Conservation (phyloP, 78 protist genomes). For the Dictyostelium brefeldianum region DNA sequence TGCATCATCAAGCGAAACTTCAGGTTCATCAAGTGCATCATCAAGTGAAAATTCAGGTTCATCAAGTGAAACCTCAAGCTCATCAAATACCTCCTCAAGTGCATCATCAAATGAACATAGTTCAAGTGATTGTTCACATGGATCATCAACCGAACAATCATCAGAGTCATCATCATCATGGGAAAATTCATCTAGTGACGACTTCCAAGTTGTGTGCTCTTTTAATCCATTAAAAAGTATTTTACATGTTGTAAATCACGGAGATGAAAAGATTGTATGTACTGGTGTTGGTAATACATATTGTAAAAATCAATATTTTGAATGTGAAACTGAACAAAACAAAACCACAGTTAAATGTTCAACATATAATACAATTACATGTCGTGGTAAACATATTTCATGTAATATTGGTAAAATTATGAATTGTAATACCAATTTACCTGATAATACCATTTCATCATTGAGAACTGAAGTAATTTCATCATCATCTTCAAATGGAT, state of each 20-base stretch:
- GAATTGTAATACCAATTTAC: conserved; percentile 1
- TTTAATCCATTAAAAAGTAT: background rate
- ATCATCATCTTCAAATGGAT: background rate
- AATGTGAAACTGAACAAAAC: background rate
- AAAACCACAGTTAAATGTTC: background rate
- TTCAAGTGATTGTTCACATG: conserved; percentile 1
- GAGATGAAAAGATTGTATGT: conserved; percentile 1
- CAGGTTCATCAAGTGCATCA: background rate
- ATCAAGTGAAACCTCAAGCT: no score
- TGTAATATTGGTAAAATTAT: conserved; percentile 10
- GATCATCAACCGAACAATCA: background rate
- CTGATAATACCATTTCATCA: background rate
- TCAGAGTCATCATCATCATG: background rate
- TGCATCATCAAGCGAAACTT: background rate
- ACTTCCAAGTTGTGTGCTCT: background rate
- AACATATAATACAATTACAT: background rate
- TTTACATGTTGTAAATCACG: background rate
- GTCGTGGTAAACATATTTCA: conserved; percentile 10
- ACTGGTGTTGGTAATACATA: background rate
- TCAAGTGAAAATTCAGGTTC: background rate
- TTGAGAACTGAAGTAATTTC: background rate
- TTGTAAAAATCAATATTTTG: background rate
- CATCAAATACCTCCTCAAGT: no score
- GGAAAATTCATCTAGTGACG: conserved; percentile 1
- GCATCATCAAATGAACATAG: background rate